A percentile compares a stretch with the other conserved stretches of the same genome.
These are phyloP conservation scores for Daedaleopsis sinensis DNA, from an alignment of 768 basidiomycete genomes.

Conservation along the genomic window DNA sequence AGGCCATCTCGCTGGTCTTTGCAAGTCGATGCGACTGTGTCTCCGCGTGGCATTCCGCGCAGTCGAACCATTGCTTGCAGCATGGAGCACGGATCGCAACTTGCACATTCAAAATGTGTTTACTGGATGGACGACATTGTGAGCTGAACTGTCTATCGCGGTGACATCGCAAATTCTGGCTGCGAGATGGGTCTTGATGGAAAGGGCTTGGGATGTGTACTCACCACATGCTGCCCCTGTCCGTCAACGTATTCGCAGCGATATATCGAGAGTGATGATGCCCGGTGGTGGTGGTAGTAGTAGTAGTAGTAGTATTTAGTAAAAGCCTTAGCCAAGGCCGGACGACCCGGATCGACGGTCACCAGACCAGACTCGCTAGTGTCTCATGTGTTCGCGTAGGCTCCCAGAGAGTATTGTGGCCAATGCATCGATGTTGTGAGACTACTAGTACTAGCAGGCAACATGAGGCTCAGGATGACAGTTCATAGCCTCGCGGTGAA, in stretches of 20 bases:
- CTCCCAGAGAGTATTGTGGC: not conserved
- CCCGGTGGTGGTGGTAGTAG: not conserved
- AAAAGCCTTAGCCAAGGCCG: too few species aligned
- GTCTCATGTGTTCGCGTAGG: not conserved
- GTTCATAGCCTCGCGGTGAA: not conserved
- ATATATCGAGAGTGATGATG: not conserved
- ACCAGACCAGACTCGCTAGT: not conserved
- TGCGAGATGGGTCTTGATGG: conserved; percentile 5
- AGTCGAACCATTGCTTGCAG: conserved; percentile 98
- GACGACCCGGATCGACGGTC: not conserved
- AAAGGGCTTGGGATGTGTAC: not conserved
- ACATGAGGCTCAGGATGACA: not conserved
- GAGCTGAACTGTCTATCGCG: not conserved
- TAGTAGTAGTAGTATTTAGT: too few species aligned
- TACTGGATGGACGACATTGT: not conserved
- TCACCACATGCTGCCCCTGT: not conserved
- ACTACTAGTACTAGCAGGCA: not conserved
- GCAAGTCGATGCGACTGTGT: conserved; percentile 69
- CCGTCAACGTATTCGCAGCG: not conserved
- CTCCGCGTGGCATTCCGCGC: conserved; percentile 93
- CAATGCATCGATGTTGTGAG: not conserved
- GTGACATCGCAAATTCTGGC: not conserved
- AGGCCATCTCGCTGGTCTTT: conserved; percentile 82
- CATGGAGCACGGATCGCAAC: conserved; percentile 89
- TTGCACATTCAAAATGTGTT: not conserved